phyloP scores from a whole-genome alignment of 1,284 basidiomycete species.

The Cerrena zonata region DNA sequence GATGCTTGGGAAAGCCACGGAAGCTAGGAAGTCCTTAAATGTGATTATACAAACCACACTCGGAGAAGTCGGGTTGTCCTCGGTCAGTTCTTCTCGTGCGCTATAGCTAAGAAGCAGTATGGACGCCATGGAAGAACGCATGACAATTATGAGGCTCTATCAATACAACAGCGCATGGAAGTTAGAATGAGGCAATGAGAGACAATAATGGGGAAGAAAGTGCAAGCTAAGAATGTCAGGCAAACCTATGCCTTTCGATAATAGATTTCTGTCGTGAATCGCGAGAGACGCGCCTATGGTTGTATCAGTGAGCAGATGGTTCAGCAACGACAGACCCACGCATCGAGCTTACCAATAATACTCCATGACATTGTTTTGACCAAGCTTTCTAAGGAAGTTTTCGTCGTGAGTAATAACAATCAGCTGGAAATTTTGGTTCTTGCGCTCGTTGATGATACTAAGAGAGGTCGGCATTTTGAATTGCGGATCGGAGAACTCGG shows the following conservation, averaged over 20 bases:
- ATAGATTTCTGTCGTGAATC: constrained; percentile 67
- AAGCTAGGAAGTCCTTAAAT: too few relatives aligned
- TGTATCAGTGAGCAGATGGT: constrained; percentile 3
- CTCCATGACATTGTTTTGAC: constrained; percentile 83
- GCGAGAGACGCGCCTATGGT: constrained; percentile 49
- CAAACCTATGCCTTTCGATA: constrained; percentile 64
- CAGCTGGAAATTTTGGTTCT: constrained; percentile 91
- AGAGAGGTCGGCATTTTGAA: constrained; percentile 3
- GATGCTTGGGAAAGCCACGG: background rate
- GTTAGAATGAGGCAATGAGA: constrained; percentile 1
- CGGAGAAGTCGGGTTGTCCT: too few relatives aligned
- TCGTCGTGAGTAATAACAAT: constrained; percentile 98
- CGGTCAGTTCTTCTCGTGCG: too few relatives aligned
- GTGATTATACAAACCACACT: background rate
- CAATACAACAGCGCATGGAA: too few relatives aligned
- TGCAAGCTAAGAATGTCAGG: too few relatives aligned
- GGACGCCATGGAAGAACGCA: too few relatives aligned
- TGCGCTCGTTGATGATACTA: constrained; percentile 89
- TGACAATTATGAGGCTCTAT: too few relatives aligned
- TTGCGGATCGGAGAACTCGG: constrained; percentile 3
- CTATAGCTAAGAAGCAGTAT: too few relatives aligned
- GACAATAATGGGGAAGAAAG: background rate
- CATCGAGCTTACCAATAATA: constrained; percentile 74
- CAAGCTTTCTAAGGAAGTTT: constrained; percentile 77
- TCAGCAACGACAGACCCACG: background rate